Percentiles rank a stretch among this genome's conserved stretches.
Evolutionary conservation across 768 basidiomycete genomes (phyloP).

Genomic region (Hemileccinum impolitum): DNA sequence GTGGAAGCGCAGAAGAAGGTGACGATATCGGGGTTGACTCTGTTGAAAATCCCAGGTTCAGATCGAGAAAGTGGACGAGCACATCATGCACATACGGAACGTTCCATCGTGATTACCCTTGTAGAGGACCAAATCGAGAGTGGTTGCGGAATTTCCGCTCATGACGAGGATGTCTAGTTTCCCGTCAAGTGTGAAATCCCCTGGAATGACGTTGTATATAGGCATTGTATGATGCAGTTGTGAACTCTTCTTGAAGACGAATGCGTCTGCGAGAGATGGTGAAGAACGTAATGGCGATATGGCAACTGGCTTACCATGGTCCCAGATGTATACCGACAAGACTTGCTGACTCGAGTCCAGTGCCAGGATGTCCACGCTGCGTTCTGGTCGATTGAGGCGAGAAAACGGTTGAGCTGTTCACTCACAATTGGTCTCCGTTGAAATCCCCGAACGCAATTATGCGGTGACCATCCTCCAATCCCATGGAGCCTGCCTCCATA

Average conservation of each 20-base stretch:
- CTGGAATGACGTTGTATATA: slow-evolving; percentile 83
- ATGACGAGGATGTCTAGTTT: slow-evolving; percentile 88
- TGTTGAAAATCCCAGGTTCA: neutral
- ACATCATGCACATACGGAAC: slow-evolving; percentile 49
- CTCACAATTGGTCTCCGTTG: slow-evolving; percentile 93
- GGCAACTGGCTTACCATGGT: slow-evolving; percentile 56
- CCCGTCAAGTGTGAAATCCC: slow-evolving; percentile 92
- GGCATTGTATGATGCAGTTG: slow-evolving; percentile 52
- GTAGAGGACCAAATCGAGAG: slow-evolving; percentile 70
- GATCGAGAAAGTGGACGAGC: neutral
- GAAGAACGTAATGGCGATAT: slow-evolving; percentile 1
- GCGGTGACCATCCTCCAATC: slow-evolving; percentile 66
- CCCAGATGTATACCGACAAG: slow-evolving; percentile 77
- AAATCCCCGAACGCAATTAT: slow-evolving; percentile 93
- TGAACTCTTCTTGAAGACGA: slow-evolving; percentile 48
- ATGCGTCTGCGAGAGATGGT: slow-evolving; percentile 45
- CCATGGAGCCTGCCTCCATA: slow-evolving; percentile 75
- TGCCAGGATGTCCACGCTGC: slow-evolving; percentile 77
- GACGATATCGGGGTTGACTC: slow-evolving; percentile 43
- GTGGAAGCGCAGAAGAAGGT: slow-evolving; percentile 63
- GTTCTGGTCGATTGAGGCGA: neutral
- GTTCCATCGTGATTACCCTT: slow-evolving; percentile 57
- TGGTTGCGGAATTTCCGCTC: slow-evolving; percentile 52
- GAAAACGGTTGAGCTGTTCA: slow-evolving; percentile 3
- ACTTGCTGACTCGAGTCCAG: slow-evolving; percentile 74